These are phyloP conservation scores for Mycotypha africana DNA, from an alignment of 371 early-diverging fungal species.

Conservation along the genomic window DNA sequence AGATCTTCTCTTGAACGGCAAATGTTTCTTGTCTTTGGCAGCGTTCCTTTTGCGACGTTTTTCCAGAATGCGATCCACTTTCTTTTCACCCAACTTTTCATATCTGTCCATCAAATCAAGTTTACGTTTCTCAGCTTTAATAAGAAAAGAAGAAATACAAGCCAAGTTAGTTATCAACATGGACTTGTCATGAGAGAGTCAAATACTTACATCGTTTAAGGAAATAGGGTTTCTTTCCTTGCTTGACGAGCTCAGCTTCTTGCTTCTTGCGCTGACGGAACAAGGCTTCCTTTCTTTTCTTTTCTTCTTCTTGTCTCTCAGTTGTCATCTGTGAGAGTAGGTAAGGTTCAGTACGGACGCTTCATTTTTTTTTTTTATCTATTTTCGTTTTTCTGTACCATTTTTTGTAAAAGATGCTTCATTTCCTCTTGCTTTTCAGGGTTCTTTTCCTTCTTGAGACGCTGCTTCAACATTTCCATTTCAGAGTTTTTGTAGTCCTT, in stretches of 20 bases:
- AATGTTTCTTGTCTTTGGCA: slow-evolving; percentile 60
- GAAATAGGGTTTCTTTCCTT: slow-evolving; percentile 89
- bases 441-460: slow-evolving; percentile 61
- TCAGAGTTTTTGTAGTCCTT: slow-evolving; percentile 71
- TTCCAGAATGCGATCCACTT: slow-evolving; percentile 76
- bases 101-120: slow-evolving; percentile 77
- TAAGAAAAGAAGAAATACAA: too few relatives aligned
- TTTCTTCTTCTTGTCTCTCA: slow-evolving; percentile 34
- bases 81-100: slow-evolving; percentile 58
- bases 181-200: too few relatives aligned
- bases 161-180: too few relatives aligned
- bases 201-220: slow-evolving; percentile 69
- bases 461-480: slow-evolving; percentile 55
- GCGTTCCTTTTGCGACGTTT: slow-evolving; percentile 87
- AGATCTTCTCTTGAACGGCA: slow-evolving; percentile 44
- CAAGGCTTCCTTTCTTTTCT: slow-evolving; percentile 61
- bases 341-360: neutral
- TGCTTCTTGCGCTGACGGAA: slow-evolving; percentile 72
- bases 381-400: slow-evolving; percentile 46
- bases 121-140: slow-evolving; percentile 71
- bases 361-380: slow-evolving; percentile 47
- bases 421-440: slow-evolving; percentile 44
- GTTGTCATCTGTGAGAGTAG: slow-evolving; percentile 20
- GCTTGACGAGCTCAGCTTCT: slow-evolving; percentile 70
- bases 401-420: slow-evolving; percentile 43